Conservation (phyloP, 108 stramenopile species). For the Fragilaria radians region DNA sequence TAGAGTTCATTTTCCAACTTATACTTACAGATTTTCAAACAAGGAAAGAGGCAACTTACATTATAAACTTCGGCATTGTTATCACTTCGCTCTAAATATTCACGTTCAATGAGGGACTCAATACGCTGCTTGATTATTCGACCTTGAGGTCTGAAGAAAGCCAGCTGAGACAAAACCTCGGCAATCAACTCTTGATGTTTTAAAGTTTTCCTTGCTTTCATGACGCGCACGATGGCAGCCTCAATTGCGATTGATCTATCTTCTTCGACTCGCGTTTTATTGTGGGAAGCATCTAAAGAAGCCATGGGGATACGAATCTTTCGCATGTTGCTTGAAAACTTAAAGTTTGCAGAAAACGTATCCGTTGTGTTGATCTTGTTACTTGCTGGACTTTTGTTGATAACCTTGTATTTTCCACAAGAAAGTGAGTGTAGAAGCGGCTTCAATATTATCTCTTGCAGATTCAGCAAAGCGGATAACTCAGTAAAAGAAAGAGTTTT, state of each 20-base stretch:
- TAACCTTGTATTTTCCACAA: slow-evolving; percentile 97
- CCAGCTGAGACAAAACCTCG: slow-evolving; percentile 94
- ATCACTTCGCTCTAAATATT: slow-evolving; percentile 89
- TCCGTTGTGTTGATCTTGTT: slow-evolving; percentile 89
- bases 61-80: slow-evolving; percentile 86
- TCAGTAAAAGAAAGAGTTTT: slow-evolving; percentile 60
- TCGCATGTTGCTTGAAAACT: slow-evolving; percentile 88
- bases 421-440: slow-evolving; percentile 95
- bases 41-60: slow-evolving; percentile 32
- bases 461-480: slow-evolving; percentile 62
- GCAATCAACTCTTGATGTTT: slow-evolving; percentile 95
- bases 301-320: slow-evolving; percentile 99
- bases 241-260: slow-evolving; percentile 96
- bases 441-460: slow-evolving; percentile 88
- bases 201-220: slow-evolving; percentile 98
- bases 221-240: slow-evolving; percentile 98
- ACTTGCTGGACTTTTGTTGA: slow-evolving; percentile 76
- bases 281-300: slow-evolving; percentile 90
- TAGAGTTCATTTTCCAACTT: not conserved
- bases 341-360: slow-evolving; percentile 81
- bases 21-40: not conserved
- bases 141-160: slow-evolving; percentile 97
- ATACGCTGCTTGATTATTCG: slow-evolving; percentile 93
- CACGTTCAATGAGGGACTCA: slow-evolving; percentile 92
- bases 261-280: slow-evolving; percentile 96